Conservation (phyloP, 495 filamentous ascomycete species). For the Penicillium psychrofluorescens region DNA sequence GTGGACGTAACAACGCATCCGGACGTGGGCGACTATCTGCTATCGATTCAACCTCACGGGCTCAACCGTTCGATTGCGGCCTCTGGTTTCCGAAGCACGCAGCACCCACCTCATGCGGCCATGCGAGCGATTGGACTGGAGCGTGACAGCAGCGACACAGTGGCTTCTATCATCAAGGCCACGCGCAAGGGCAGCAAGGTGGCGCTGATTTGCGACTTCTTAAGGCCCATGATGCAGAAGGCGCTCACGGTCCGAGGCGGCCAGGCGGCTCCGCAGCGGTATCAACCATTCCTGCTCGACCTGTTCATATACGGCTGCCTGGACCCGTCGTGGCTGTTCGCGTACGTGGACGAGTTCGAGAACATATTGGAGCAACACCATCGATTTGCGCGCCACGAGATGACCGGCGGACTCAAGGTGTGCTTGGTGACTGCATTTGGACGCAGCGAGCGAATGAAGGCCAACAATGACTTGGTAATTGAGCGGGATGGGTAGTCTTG, state of each 20-base stretch:
- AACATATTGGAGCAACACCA: slow-evolving; percentile 17
- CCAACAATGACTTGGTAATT: background rate
- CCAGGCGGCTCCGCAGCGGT: slow-evolving; percentile 18
- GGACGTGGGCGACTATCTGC: slow-evolving; percentile 20
- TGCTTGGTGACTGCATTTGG: slow-evolving; percentile 18
- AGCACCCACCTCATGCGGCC: slow-evolving; percentile 11
- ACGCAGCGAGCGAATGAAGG: slow-evolving; percentile 6
- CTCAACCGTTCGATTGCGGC: slow-evolving; percentile 30
- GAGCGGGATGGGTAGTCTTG: background rate
- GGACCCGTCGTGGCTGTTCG: slow-evolving; percentile 26
- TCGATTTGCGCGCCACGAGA: slow-evolving; percentile 12
- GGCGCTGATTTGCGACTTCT: slow-evolving; percentile 26
- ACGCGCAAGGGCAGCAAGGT: slow-evolving; percentile 26
- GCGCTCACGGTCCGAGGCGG: slow-evolving; percentile 21
- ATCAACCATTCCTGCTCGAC: slow-evolving; percentile 20
- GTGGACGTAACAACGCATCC: slow-evolving; percentile 17
- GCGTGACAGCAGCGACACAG: slow-evolving; percentile 18
- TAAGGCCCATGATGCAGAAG: slow-evolving; percentile 21
- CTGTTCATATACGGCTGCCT: slow-evolving; percentile 15
- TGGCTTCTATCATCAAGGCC: slow-evolving; percentile 20
- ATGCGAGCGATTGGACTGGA: slow-evolving; percentile 21
- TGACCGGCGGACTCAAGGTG: slow-evolving; percentile 18
- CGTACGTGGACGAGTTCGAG: slow-evolving; percentile 19
- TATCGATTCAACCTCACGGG: slow-evolving; percentile 22
- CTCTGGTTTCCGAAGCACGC: slow-evolving; percentile 21